These are phyloP conservation scores for Hsuehochloa calcarea DNA, from an alignment of 176 grass and related monocot species.

Conservation along the genomic window DNA sequence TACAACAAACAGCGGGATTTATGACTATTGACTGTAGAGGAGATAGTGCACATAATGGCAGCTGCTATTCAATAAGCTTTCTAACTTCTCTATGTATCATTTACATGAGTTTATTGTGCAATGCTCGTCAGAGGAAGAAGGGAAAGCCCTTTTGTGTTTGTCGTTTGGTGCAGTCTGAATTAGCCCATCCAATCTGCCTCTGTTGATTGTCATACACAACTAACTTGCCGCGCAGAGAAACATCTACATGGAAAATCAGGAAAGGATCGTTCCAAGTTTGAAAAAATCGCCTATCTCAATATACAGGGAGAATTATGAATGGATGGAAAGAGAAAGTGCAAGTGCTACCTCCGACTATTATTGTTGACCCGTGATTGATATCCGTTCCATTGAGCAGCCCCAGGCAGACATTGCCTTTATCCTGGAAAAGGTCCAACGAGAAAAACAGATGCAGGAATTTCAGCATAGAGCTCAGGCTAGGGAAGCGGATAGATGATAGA, in stretches of 20 bases:
- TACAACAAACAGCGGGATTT: conserved; percentile 12
- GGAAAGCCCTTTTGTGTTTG: conserved; percentile 69
- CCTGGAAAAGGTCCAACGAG: conserved; percentile 47
- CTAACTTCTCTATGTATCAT: conserved; percentile 14
- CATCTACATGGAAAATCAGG: conserved; percentile 53
- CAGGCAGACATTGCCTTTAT: conserved; percentile 88
- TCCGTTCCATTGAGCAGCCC: conserved; percentile 85
- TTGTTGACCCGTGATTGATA: conserved; percentile 68
- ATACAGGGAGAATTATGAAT: not conserved
- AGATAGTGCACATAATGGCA: not conserved
- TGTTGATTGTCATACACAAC: conserved; percentile 87
- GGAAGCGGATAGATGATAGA: not conserved
- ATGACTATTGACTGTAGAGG: not conserved
- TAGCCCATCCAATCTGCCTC: conserved; percentile 77
- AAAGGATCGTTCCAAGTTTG: not conserved
- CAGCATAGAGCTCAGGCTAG: not conserved
- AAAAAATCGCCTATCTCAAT: not conserved
- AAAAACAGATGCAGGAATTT: conserved; percentile 11
- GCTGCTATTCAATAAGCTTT: not conserved
- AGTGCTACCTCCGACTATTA: conserved; percentile 87
- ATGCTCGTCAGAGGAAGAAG: conserved; percentile 63
- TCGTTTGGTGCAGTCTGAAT: conserved; percentile 65
- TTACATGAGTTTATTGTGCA: not conserved
- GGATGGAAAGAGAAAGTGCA: not conserved
- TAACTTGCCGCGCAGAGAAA: conserved; percentile 90